These are phyloP conservation scores for Lachnellula occidentalis DNA, from an alignment of 2,329 filamentous ascomycete genomes.

Conservation along the genomic window DNA sequence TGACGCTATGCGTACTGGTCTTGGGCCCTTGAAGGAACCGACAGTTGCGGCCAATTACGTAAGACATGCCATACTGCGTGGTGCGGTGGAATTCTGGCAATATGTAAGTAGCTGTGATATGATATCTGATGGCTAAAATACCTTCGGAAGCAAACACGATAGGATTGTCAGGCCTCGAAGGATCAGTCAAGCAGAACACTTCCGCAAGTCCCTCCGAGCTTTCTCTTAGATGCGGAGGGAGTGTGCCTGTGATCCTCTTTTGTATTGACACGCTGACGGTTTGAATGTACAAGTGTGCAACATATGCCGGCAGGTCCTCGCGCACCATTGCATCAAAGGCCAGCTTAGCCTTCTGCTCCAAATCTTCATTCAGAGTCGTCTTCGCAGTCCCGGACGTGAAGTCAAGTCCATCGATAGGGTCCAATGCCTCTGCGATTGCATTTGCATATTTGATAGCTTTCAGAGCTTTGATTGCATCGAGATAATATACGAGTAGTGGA, in stretches of 20 bases:
- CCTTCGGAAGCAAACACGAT: conserved; percentile 74
- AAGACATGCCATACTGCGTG: conserved; percentile 69
- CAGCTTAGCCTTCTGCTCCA: conserved; percentile 58
- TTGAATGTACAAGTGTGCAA: conserved; percentile 63
- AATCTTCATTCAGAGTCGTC: conserved; percentile 49
- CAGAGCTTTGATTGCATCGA: conserved; percentile 65
- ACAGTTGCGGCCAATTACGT: conserved; percentile 71
- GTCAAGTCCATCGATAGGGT: conserved; percentile 48
- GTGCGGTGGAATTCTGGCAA: conserved; percentile 64
- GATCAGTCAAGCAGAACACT: conserved; percentile 72
- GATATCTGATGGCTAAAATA: conserved; percentile 29
- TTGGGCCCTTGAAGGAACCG: conserved; percentile 72
- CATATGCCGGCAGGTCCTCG: conserved; percentile 67
- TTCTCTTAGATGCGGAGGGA: conserved; percentile 58
- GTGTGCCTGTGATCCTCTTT: conserved; percentile 59
- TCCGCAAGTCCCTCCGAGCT: conserved; percentile 72
- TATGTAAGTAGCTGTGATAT: neutral
- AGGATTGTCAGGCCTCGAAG: conserved; percentile 66
- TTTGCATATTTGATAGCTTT: conserved; percentile 68
- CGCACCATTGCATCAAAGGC: conserved; percentile 60
- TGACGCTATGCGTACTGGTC: conserved; percentile 58
- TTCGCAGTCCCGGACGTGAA: conserved; percentile 48
- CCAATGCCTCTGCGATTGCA: conserved; percentile 56
- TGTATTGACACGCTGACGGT: conserved; percentile 66
- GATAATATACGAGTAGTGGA: conserved; percentile 63